Conservation (phyloP, 306 rosid genomes). For the Acacia melanoxylon region DNA sequence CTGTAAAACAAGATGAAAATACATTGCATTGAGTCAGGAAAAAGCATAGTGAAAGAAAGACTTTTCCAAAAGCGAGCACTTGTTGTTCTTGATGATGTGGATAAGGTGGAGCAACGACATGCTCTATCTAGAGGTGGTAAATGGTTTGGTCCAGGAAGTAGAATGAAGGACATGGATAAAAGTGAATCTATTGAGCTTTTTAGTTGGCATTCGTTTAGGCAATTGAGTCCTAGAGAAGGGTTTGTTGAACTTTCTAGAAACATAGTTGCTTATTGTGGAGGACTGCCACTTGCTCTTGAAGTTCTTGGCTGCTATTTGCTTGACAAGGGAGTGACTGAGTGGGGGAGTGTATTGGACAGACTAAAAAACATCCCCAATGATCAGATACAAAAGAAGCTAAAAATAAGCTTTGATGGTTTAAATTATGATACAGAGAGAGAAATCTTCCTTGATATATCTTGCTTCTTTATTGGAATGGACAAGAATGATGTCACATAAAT, state of each 20-base stretch:
- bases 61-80: neutral
- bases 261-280: neutral
- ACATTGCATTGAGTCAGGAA: neutral
- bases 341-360: neutral
- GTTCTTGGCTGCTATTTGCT: neutral
- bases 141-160: neutral
- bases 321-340: neutral
- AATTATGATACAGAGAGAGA: neutral
- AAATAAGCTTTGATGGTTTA: neutral
- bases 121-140: neutral
- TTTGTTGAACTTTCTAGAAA: neutral
- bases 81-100: neutral
- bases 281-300: neutral
- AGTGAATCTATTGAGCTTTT: neutral
- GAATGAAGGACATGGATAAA: neutral
- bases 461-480: neutral
- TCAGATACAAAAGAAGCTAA: neutral
- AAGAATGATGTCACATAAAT: neutral
- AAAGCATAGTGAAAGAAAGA: neutral
- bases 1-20: neutral
- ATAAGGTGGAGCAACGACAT: neutral
- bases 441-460: neutral
- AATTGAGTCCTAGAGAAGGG: neutral
- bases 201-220: neutral
- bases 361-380: neutral